These are phyloP conservation scores for Apiospora malaysiana DNA, from an alignment of 2,329 filamentous ascomycete species.

Conservation along the genomic window DNA sequence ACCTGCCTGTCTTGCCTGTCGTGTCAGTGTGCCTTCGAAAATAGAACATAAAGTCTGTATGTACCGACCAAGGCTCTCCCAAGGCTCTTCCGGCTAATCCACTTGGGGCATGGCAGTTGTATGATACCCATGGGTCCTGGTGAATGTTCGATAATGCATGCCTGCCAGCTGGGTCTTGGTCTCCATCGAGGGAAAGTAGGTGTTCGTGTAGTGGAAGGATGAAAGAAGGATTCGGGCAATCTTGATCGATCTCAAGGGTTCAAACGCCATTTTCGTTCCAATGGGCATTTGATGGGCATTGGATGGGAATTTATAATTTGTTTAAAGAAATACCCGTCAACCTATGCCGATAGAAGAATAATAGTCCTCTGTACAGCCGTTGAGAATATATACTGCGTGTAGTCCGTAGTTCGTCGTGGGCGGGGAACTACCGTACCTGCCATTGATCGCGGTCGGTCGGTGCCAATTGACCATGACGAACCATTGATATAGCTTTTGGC, in stretches of 20 bases:
- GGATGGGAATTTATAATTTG: not conserved
- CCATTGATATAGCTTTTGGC: not conserved
- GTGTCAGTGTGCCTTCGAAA: constrained; percentile 14
- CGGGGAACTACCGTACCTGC: not conserved
- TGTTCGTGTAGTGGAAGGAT: constrained; percentile 7
- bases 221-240: constrained; percentile 8
- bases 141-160: constrained; percentile 7
- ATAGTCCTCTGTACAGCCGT: not conserved
- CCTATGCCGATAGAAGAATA: not conserved
- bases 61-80: not conserved
- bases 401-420: no score
- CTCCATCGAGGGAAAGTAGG: constrained; percentile 7
- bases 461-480: not conserved
- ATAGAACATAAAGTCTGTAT: not conserved
- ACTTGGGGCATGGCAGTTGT: not conserved
- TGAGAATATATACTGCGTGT: not conserved
- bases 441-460: not conserved
- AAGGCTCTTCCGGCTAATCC: not conserved
- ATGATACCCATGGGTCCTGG: not conserved
- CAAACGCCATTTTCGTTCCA: not conserved
- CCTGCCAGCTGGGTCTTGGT: not conserved
- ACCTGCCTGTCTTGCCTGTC: no score
- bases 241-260: constrained; percentile 1
- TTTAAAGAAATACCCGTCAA: not conserved
- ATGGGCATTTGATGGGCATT: not conserved